Evolutionary conservation across 306 rosid genomes (phyloP), one percentile per base, ranked within the genome.

Genomic region (Acacia melanoxylon): DNA sequence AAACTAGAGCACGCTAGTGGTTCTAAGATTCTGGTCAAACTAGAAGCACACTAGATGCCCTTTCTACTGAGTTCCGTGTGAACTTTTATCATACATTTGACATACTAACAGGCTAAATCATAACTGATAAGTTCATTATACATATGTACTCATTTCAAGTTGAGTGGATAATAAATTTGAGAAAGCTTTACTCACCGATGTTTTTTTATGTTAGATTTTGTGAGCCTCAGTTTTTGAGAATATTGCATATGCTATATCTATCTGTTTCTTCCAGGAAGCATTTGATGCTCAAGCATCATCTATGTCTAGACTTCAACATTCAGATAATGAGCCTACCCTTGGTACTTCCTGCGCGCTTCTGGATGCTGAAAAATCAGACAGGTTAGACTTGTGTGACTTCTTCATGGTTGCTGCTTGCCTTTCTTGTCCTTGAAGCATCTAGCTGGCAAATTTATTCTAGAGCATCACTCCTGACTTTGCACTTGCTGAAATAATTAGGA

Each of bases 371-470:
- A 88, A 81, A 68, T 90, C 90, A 25, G 83, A 86, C 74, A 81
- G 97, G 97, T 90, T 68, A 76, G 89, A 78, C 78, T 29, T 44
- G 59, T 84, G 77, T 85, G 78, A 76, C 62, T 81, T 78, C 9
- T 8, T 17, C 52, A n/a, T 31, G 45, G 41, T 71, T 74, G 63
- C 74, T 56, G 44, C 79, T 67, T 68, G 8, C 40, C 40, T 76
- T 51, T 79, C 20, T 56, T 40, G 33, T 58, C 40, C 71, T 72
- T 42, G 59, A 78, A 46, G 73, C 40, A 41, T 37, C 72, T 25
- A 10, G 45, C 67, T 5, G 49, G 41, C 5, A 72, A 33, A 44
- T 70, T 62, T 35, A 41, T 35, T 46, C 20, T 48, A 25, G 27
- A 68, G 62, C 77, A 25, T 63, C 41, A 19, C 59, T 85, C 78